A percentile compares a stretch with the other conserved stretches of the same genome.
phyloP scores from a whole-genome alignment of 2,329 filamentous ascomycete species.

The Penicillium freii region DNA sequence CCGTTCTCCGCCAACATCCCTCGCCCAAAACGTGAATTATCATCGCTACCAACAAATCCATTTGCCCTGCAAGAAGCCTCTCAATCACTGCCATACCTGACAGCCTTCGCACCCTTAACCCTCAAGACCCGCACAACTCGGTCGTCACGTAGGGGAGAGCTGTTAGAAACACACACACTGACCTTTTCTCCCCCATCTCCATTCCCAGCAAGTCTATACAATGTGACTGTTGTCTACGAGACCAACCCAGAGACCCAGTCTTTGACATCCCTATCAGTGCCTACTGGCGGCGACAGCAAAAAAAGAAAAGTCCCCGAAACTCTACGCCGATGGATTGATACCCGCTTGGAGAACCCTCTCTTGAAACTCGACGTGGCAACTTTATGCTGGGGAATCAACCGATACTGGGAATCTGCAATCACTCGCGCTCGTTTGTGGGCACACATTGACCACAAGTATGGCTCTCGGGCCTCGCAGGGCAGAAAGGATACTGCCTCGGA shows the following conservation, averaged over 20 bases:
- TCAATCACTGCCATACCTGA: constrained; percentile 67
- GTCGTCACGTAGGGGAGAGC: constrained; percentile 16
- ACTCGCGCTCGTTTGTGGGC: constrained; percentile 41
- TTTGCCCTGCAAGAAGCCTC: constrained; percentile 53
- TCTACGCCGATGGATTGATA: constrained; percentile 37
- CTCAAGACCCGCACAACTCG: constrained; percentile 45
- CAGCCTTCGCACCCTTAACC: constrained; percentile 67
- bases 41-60: constrained; percentile 61
- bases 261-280: constrained; percentile 34
- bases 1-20: constrained; percentile 37
- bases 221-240: constrained; percentile 35
- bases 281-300: constrained; percentile 15
- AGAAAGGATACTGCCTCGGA: constrained; percentile 4
- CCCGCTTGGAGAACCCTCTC: constrained; percentile 36
- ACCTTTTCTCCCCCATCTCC: constrained; percentile 37
- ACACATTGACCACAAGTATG: constrained; percentile 30
- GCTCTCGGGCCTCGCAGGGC: constrained; percentile 12
- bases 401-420: constrained; percentile 43
- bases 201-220: constrained; percentile 36
- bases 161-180: constrained; percentile 38
- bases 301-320: constrained; percentile 29
- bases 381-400: constrained; percentile 43
- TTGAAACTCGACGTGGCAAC: constrained; percentile 40
- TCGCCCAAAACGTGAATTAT: constrained; percentile 23
- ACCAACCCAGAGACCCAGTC: constrained; percentile 37